These are phyloP conservation scores for Fusarium keratoplasticum DNA, from an alignment of 2,329 filamentous ascomycete species.

Conservation along the genomic window DNA sequence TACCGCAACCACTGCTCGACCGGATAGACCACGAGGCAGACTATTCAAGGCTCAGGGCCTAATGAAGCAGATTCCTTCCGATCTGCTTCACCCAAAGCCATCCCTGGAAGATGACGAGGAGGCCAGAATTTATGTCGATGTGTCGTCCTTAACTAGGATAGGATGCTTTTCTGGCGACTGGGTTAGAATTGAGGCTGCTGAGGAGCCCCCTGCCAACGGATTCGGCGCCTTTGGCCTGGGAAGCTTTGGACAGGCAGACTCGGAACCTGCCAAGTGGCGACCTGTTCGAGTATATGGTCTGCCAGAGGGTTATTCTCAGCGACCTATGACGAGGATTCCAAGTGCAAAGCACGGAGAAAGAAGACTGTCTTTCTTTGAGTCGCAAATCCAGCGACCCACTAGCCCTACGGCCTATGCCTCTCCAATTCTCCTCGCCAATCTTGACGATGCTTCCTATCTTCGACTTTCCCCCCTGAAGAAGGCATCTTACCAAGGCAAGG, in stretches of 20 bases:
- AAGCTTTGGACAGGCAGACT: slow-evolving; percentile 65
- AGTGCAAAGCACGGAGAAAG: slow-evolving; percentile 65
- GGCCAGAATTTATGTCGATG: slow-evolving; percentile 89
- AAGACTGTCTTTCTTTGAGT: slow-evolving; percentile 72
- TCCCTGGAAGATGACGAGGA: slow-evolving; percentile 83
- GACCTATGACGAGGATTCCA: slow-evolving; percentile 70
- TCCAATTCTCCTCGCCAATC: slow-evolving; percentile 86
- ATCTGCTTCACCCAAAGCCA: slow-evolving; percentile 87
- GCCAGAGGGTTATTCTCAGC: slow-evolving; percentile 77
- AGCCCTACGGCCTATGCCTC: slow-evolving; percentile 79
- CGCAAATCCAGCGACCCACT: slow-evolving; percentile 71
- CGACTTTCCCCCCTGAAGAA: slow-evolving; percentile 79
- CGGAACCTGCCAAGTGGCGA: slow-evolving; percentile 76
- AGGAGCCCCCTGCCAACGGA: slow-evolving; percentile 77
- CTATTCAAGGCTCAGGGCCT: slow-evolving; percentile 88
- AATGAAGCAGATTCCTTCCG: slow-evolving; percentile 76
- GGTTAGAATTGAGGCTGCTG: slow-evolving; percentile 84
- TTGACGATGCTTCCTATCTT: slow-evolving; percentile 82
- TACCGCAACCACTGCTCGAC: slow-evolving; percentile 84
- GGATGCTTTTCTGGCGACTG: slow-evolving; percentile 98
- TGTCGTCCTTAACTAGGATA: slow-evolving; percentile 85
- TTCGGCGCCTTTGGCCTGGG: slow-evolving; percentile 76
- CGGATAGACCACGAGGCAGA: slow-evolving; percentile 77
- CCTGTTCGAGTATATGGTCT: slow-evolving; percentile 90
- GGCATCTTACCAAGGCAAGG: slow-evolving; percentile 60